phyloP scores from a whole-genome alignment of 1,139 yeast species.

The Groenewaldozyma sp. region DNA sequence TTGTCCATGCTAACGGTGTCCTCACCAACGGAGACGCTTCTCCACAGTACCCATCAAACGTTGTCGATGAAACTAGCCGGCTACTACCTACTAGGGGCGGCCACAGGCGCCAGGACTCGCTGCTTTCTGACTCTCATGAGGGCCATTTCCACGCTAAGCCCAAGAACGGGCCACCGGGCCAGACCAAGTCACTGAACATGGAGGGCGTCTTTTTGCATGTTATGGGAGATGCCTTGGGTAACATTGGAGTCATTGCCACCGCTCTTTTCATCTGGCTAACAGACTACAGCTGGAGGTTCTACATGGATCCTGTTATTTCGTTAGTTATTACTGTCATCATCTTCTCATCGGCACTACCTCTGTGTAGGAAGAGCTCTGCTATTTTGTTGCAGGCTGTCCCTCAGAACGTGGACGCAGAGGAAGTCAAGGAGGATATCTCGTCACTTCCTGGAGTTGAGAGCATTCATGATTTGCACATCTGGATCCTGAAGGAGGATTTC shows the following conservation, averaged over 20 bases:
- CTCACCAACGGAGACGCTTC: slow-evolving; percentile 7
- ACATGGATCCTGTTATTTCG: slow-evolving; percentile 80
- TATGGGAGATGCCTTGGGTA: slow-evolving; percentile 92
- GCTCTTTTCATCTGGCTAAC: slow-evolving; percentile 94
- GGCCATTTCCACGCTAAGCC: slow-evolving; percentile 34
- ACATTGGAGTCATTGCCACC: slow-evolving; percentile 82
- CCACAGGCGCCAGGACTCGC: slow-evolving; percentile 3
- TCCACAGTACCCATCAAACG: slow-evolving; percentile 15
- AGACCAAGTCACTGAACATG: slow-evolving; percentile 74
- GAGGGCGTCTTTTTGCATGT: slow-evolving; percentile 95
- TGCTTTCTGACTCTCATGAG: slow-evolving; percentile 20
- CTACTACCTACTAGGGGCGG: background rate
- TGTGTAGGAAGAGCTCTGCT: slow-evolving; percentile 78
- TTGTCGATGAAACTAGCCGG: slow-evolving; percentile 15
- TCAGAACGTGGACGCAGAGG: slow-evolving; percentile 62
- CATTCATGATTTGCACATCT: slow-evolving; percentile 90
- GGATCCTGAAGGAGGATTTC: slow-evolving; percentile 88
- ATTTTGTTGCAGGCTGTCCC: slow-evolving; percentile 93
- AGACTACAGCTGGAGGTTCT: slow-evolving; percentile 76
- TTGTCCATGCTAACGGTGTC: background rate
- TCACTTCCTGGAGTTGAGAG: slow-evolving; percentile 65
- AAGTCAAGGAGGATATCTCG: slow-evolving; percentile 58
- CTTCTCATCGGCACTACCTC: slow-evolving; percentile 83
- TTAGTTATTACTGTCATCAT: slow-evolving; percentile 79
- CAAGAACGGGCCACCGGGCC: slow-evolving; percentile 21